Evolutionary conservation across 306 rosid genomes (phyloP), one percentile per base, ranked within the genome.

Genomic region (Quercus berberidifolia): DNA sequence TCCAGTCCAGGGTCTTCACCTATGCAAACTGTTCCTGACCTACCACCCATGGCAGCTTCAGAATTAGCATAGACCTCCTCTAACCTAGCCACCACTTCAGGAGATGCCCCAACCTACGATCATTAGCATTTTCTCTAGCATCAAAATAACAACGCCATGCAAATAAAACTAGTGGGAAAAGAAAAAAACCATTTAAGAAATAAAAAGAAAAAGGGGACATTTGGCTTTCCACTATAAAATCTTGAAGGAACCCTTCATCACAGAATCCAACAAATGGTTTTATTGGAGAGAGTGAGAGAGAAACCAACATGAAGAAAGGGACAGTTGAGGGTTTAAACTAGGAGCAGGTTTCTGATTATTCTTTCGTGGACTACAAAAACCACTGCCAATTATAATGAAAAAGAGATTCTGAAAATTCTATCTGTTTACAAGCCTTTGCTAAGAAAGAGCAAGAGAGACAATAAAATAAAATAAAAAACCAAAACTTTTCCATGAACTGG

Each of bases 91-190:
- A 64, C 74, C 81, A 79, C 83, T 79, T 81, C 88, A 3, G 88
- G 76, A 33, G 88, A 86, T 3, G 90, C 86, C 59, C 90, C 90
- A 19, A 84, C 88, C 88, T 87, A 69, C 72, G 15, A 35, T 68
- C 52, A 68, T 19, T 17, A 64, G 21, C 30, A 33, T 35, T 68
- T 49, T 13, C 5, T 68, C 11, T 13, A 67, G 8, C 11, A 67
- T 67, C 28, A 68, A 25, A n/a, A 68, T 3, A 33, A 68, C 17
- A 33, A 8, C 3, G 52, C 72, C 72, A 35, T 68, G 72, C 72
- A 68, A 68, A 67, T 15, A 20, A 58, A 21, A 20, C 64, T 58
- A 21, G 64, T 21, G 28, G 28, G 25, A 59, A 59, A 59, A 21
- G 13, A 11, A 20, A 23, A 59, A 59, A 21, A 25, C 54, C 1